These are phyloP conservation scores for Asterophora parasitica DNA, from an alignment of 768 basidiomycete species.

Conservation along the genomic window DNA sequence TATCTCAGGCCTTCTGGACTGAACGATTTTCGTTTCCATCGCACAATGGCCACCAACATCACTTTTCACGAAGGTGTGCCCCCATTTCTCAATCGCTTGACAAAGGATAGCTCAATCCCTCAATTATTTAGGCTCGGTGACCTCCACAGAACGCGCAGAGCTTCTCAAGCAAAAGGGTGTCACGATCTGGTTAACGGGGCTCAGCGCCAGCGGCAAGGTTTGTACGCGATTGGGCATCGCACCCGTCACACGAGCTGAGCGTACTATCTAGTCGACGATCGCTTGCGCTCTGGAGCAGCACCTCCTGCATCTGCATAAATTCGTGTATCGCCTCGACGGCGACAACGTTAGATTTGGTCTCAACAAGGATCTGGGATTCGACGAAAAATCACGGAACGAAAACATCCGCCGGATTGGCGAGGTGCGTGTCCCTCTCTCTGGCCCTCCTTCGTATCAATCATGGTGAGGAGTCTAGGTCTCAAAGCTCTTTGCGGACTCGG, in stretches of 20 bases:
- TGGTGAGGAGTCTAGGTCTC: conserved; percentile 58
- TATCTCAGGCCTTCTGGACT: too few species aligned
- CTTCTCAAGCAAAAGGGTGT: conserved; percentile 78
- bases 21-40: neutral
- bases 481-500: conserved; percentile 88
- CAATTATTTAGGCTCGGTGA: conserved; percentile 63
- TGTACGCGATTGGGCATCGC: conserved; percentile 6
- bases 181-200: conserved; percentile 95
- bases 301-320: conserved; percentile 80
- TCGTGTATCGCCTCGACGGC: conserved; percentile 90
- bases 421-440: conserved; percentile 39
- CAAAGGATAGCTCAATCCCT: conserved; percentile 1
- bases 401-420: conserved; percentile 97
- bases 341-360: conserved; percentile 95
- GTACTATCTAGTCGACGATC: conserved; percentile 74
- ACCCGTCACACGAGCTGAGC: neutral
- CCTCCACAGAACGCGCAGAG: conserved; percentile 55
- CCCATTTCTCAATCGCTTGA: neutral
- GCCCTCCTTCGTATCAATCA: conserved; percentile 1
- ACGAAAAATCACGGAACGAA: conserved; percentile 86
- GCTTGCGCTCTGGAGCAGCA: conserved; percentile 97
- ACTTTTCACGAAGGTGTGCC: conserved; percentile 41
- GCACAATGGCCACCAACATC: conserved; percentile 47
- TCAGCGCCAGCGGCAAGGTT: conserved; percentile 94
- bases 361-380: conserved; percentile 95